Evolutionary conservation across 257 asterid species (phyloP).

Genomic region (Jaltomata sinuosa): DNA sequence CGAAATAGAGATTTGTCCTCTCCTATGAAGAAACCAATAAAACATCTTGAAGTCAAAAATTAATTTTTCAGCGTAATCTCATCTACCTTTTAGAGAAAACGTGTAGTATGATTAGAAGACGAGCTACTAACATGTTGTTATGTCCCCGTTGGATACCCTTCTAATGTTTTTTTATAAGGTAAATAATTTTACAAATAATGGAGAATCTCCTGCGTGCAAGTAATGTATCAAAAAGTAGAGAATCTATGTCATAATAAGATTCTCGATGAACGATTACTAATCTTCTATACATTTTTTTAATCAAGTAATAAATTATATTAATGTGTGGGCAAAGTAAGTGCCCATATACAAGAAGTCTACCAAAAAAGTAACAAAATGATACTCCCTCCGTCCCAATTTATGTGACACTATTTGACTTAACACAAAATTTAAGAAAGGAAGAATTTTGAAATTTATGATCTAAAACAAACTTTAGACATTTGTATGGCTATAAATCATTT

Average conservation of each 20-base stretch:
- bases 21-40: not conserved
- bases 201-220: not conserved
- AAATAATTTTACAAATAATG: not conserved
- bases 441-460: not conserved
- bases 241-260: not conserved
- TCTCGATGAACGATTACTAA: not conserved
- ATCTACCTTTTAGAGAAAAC: not conserved
- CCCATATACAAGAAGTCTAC: not conserved
- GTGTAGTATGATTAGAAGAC: not conserved
- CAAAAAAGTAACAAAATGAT: not conserved
- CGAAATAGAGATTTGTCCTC: not conserved
- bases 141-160: not conserved
- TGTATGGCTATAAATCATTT: not conserved
- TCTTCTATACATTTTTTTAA: not conserved
- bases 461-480: not conserved
- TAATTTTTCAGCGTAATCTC: not conserved
- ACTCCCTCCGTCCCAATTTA: not conserved
- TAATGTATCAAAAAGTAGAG: not conserved
- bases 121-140: not conserved
- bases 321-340: not conserved
- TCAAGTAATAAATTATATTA: not conserved
- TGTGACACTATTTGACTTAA: not conserved
- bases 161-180: not conserved
- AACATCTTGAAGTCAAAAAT: not conserved
- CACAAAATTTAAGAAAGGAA: not conserved